Evolutionary conservation across 139 green algal genomes (phyloP).

Genomic region (Chlamydomonas urium): DNA sequence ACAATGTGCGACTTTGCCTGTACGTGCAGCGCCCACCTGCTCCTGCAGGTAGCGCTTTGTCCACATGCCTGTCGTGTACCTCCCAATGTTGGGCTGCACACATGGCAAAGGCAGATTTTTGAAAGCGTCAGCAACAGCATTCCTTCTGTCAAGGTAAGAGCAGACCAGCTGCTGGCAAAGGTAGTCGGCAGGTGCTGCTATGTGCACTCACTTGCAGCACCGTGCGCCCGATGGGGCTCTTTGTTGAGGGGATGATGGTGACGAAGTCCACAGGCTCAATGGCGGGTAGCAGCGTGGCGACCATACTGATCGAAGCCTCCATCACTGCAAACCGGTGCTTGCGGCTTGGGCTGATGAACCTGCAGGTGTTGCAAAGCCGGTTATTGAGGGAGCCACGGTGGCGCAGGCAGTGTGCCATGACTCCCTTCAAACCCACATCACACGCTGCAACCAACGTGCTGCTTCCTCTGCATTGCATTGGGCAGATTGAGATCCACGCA

Average conservation of each 20-base stretch:
- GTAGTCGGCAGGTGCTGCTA: slow-evolving; percentile 51
- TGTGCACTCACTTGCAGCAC: slow-evolving; percentile 68
- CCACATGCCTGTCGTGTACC: slow-evolving; percentile 47
- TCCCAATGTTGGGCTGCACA: slow-evolving; percentile 36
- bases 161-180: too few species aligned
- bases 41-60: slow-evolving; percentile 69
- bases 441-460: too few species aligned
- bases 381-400: too few species aligned
- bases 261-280: slow-evolving; percentile 78
- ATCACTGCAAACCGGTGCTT: slow-evolving; percentile 56
- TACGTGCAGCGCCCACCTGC: slow-evolving; percentile 7
- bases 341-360: slow-evolving; percentile 44
- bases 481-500: too few species aligned
- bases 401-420: too few species aligned
- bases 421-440: too few species aligned
- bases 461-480: too few species aligned
- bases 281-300: slow-evolving; percentile 73
- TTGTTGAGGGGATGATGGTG: slow-evolving; percentile 70
- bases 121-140: too few species aligned
- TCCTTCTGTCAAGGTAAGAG: too few species aligned
- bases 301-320: slow-evolving; percentile 70
- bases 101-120: background rate
- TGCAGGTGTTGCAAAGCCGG: too few species aligned
- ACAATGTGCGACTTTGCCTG: too few species aligned
- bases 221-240: slow-evolving; percentile 73